These are phyloP conservation scores for Solanum clarkiae DNA, from an alignment of 257 asterid genomes.

Conservation along the genomic window DNA sequence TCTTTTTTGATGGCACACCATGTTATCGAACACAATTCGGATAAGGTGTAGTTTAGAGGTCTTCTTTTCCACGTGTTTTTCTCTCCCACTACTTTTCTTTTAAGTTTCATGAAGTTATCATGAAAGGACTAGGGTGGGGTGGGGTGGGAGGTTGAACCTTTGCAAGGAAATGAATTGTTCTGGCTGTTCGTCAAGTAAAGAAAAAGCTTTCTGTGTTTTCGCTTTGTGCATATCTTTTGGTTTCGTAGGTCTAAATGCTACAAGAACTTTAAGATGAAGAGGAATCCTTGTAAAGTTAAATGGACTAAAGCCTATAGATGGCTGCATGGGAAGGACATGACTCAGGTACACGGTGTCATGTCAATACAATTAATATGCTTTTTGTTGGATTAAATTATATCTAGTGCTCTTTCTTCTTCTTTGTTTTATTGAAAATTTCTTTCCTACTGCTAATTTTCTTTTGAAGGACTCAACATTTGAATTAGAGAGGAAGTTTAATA, in stretches of 20 bases:
- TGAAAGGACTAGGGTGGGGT: background rate
- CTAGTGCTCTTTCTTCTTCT: too few relatives aligned
- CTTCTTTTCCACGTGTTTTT: background rate
- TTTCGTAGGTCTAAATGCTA: conserved; percentile 89
- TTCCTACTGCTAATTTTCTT: too few relatives aligned
- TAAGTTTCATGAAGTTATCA: background rate
- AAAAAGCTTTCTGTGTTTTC: too few relatives aligned
- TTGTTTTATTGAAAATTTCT: too few relatives aligned
- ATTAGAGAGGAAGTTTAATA: too few relatives aligned
- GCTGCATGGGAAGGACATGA: conserved; percentile 88
- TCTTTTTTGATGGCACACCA: background rate
- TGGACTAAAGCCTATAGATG: conserved; percentile 94
- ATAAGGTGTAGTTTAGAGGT: background rate
- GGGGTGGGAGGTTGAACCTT: background rate
- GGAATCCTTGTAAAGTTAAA: conserved; percentile 85
- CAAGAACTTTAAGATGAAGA: conserved; percentile 94
- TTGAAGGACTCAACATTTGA: too few relatives aligned
- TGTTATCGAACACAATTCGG: background rate
- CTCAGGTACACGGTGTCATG: conserved; percentile 38
- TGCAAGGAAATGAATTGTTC: background rate
- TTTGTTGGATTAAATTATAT: background rate
- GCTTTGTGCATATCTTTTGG: conserved; percentile 53
- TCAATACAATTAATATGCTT: background rate
- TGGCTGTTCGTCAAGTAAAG: background rate
- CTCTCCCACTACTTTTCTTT: background rate